Evolutionary conservation across 2,329 filamentous ascomycete genomes (phyloP), one percentile per base, ranked within the genome.

Genomic region (Microdochium nivale): DNA sequence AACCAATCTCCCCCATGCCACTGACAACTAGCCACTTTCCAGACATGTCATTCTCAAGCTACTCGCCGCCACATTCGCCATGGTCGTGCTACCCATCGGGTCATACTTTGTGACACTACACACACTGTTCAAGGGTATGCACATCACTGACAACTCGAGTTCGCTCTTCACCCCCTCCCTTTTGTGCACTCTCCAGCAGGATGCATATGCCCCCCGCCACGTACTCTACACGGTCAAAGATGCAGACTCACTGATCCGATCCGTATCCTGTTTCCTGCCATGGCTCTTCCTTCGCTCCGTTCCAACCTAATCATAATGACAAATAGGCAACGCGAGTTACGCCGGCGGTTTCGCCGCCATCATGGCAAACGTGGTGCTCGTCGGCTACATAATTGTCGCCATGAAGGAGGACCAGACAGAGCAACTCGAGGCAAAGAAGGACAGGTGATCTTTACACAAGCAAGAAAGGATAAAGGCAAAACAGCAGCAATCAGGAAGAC

Each of bases 41-140:
- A 90, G 90, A 52, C 77, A 87, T 64, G 90, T 97, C 58, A 94
- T 99, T 57, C 73, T 85, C 64, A 99, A 97, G 72, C 83, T 99
- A 21, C 78, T 97, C 16, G 84, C 80, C 56, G 97, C 96, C 71
- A 95, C 91, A 0, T 74, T 91, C 37, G 91, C 90, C 65, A 97
- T 99, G 92, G 79, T 96, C 54, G 79, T 87, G 16, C 70, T 88
- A 21, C 94, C 94, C 14, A 89, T 99, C 59, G 85, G 88, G 40
- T 90, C 87, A 43, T 99, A 96, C 70, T 99, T 95, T 67, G 62
- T 87, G 47, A 87, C 88, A 0, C 77, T 95, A 25, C 80, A 91
- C 63, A 79, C 75, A 1, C 60, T 96, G 25, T 96, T 95, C 70
- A 75, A 76, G 60, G 91, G 92, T 91, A 72, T 44, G n/a, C 23